Percentiles rank a stretch among this genome's conserved stretches.
Conservation (phyloP, 2,329 filamentous ascomycete species). For the Cladosporium sp. region DNA sequence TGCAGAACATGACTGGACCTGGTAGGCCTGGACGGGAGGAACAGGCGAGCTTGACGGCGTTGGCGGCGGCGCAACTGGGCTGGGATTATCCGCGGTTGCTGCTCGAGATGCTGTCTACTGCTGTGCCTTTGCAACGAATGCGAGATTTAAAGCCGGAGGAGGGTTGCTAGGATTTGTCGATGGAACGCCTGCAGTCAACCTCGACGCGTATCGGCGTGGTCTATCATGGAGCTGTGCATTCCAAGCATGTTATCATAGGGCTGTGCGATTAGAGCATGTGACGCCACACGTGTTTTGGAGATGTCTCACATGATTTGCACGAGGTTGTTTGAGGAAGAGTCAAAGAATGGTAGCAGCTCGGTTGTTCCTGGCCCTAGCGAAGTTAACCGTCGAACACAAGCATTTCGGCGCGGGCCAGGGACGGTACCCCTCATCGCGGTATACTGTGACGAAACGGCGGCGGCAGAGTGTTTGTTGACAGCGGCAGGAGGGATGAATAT, state of each 20-base stretch:
- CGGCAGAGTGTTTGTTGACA: conserved; percentile 1
- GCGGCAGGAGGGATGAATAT: background rate
- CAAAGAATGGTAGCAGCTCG: conserved; percentile 9
- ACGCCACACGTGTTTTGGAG: background rate
- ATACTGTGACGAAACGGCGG: background rate
- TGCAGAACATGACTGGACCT: conserved; percentile 55
- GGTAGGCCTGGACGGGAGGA: conserved; percentile 52
- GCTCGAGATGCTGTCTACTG: conserved; percentile 39
- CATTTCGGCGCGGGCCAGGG: background rate
- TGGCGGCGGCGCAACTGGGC: conserved; percentile 47
- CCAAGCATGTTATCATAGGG: background rate
- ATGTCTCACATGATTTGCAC: background rate
- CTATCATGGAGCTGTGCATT: background rate
- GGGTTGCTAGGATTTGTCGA: background rate
- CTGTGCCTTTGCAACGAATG: conserved; percentile 21
- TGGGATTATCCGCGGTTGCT: conserved; percentile 48
- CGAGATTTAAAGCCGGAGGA: conserved; percentile 1
- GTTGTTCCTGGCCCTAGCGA: conserved; percentile 4
- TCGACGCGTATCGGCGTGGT: background rate
- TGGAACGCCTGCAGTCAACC: background rate
- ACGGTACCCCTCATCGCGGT: conserved; percentile 2
- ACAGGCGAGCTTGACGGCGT: conserved; percentile 50
- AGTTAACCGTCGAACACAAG: background rate
- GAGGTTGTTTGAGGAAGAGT: background rate
- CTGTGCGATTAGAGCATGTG: background rate